Evolutionary conservation across 2,329 filamentous ascomycete genomes (phyloP).

Genomic region (Cladosporium sp.): DNA sequence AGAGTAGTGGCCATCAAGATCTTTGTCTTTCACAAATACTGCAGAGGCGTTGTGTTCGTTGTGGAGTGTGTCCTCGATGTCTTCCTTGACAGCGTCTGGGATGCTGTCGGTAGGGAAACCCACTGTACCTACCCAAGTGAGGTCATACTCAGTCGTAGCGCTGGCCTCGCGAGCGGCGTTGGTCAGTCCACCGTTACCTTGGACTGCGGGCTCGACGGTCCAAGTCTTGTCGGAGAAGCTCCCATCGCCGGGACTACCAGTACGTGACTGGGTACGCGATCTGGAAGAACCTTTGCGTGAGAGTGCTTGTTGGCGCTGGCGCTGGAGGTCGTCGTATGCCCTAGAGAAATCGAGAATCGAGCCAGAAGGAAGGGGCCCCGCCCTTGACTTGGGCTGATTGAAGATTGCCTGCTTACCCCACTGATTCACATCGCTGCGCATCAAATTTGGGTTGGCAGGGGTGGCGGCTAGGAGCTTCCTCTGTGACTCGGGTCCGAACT

Average conservation of each 20-base stretch:
- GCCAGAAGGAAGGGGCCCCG: conserved; percentile 68
- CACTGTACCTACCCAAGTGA: conserved; percentile 86
- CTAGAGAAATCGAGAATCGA: conserved; percentile 68
- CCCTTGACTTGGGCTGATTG: conserved; percentile 75
- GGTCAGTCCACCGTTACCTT: conserved; percentile 86
- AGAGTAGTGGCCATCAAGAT: conserved; percentile 90
- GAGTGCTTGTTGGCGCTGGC: conserved; percentile 15
- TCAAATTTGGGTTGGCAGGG: conserved; percentile 48
- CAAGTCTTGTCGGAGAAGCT: conserved; percentile 72
- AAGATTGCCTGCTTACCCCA: conserved; percentile 64
- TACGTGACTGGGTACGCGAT: conserved; percentile 24
- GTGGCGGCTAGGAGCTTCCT: conserved; percentile 50
- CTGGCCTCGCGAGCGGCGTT: conserved; percentile 80
- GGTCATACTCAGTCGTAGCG: conserved; percentile 66
- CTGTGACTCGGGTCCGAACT: conserved; percentile 38
- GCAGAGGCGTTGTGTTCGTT: conserved; percentile 78
- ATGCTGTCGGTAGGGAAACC: conserved; percentile 92
- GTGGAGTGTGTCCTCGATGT: conserved; percentile 77
- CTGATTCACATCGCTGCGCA: conserved; percentile 69
- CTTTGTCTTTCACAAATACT: conserved; percentile 83
- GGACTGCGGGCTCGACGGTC: conserved; percentile 77
- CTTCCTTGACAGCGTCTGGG: conserved; percentile 68
- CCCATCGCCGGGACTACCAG: conserved; percentile 34
- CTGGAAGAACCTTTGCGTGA: conserved; percentile 14
- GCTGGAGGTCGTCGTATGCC: conserved; percentile 35